A percentile compares a stretch with the other conserved stretches of the same genome.
These are phyloP conservation scores for Lagenidium giganteum DNA, from an alignment of 352 stramenopile species.

Conservation along the genomic window DNA sequence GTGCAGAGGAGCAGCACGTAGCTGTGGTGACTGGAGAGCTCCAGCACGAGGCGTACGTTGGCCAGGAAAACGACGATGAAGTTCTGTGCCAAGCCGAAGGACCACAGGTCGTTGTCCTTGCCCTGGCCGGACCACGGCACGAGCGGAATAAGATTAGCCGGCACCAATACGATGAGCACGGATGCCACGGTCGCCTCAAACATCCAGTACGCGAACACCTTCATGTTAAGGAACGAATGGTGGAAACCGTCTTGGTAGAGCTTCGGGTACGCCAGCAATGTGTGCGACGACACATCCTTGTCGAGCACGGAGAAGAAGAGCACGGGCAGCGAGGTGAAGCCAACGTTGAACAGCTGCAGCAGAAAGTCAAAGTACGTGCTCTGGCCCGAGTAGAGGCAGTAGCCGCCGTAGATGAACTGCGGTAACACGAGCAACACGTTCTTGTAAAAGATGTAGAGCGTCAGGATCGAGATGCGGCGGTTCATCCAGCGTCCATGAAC, in stretches of 20 bases:
- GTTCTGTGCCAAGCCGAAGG: constrained; percentile 61
- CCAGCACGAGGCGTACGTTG: constrained; percentile 40
- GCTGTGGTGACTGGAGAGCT: constrained; percentile 27
- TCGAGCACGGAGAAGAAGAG: constrained; percentile 59
- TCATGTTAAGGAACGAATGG: constrained; percentile 45
- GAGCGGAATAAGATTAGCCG: constrained; percentile 29
- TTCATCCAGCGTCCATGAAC: constrained; percentile 85
- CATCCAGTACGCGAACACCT: constrained; percentile 53
- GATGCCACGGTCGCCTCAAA: constrained; percentile 44
- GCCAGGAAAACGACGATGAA: constrained; percentile 54
- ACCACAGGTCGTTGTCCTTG: constrained; percentile 65
- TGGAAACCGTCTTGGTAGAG: constrained; percentile 50
- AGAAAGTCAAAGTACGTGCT: constrained; percentile 75
- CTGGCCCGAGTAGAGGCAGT: constrained; percentile 73
- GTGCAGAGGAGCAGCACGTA: constrained; percentile 25
- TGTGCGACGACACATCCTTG: constrained; percentile 43
- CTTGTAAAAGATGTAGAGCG: constrained; percentile 88
- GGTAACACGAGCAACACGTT: constrained; percentile 76
- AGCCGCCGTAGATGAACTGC: constrained; percentile 71
- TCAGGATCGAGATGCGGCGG: constrained; percentile 52
- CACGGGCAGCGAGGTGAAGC: constrained; percentile 70
- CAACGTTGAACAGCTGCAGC: constrained; percentile 77
- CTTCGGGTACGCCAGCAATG: constrained; percentile 33
- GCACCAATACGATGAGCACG: constrained; percentile 40
- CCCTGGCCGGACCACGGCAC: constrained; percentile 37